A percentile compares a stretch with the other conserved stretches of the same genome.
Evolutionary conservation across 2,329 filamentous ascomycete species (phyloP).

Genomic region (Talaromyces sp.): DNA sequence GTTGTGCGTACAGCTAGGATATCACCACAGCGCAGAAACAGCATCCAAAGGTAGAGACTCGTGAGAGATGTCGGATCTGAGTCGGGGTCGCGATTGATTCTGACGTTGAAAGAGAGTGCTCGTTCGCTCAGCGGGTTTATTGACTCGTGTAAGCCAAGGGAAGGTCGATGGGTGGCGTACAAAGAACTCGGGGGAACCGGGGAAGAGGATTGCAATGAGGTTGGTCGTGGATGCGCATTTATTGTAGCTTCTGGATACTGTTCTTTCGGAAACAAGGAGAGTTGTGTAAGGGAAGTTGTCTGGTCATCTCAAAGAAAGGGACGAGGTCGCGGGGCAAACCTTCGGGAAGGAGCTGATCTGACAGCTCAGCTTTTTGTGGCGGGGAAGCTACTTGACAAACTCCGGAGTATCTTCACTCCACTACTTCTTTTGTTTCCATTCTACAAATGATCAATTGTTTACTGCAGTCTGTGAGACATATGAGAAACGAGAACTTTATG

Average conservation of each 20-base stretch:
- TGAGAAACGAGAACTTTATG: not conserved
- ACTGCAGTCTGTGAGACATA: no score
- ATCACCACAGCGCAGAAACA: not conserved
- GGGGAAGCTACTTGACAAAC: constrained; percentile 6
- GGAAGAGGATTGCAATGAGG: not conserved
- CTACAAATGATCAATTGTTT: not conserved
- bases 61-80: not conserved
- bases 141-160: not conserved
- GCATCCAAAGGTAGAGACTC: not conserved
- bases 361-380: constrained; percentile 5
- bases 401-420: not conserved
- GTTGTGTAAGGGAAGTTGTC: not conserved
- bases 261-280: not conserved
- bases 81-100: not conserved
- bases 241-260: not conserved
- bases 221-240: not conserved
- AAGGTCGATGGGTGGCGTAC: not conserved
- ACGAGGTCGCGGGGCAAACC: constrained; percentile 8
- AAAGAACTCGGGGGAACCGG: not conserved
- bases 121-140: not conserved
- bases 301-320: not conserved
- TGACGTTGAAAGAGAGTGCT: not conserved
- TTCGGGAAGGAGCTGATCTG: constrained; percentile 8
- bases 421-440: not conserved
- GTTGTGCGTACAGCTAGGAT: not conserved